Conservation (phyloP, 345 rosid species). For the Triadica sebifera region DNA sequence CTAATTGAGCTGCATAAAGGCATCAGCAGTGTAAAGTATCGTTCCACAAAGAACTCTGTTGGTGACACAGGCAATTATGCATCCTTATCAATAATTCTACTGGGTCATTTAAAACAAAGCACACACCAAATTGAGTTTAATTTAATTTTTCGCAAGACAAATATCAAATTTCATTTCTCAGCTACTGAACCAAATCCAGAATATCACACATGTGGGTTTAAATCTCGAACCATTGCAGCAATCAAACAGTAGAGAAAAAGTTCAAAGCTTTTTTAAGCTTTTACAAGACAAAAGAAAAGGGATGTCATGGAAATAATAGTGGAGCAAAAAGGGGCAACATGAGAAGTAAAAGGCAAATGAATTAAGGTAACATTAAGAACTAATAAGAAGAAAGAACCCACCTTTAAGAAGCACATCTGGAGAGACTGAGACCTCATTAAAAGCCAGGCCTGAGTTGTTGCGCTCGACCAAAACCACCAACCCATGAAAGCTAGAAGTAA, state of each 20-base stretch:
- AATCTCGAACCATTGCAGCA: neutral
- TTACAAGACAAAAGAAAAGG: constrained; percentile 23
- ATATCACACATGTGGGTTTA: neutral
- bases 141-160: neutral
- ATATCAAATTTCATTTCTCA: neutral
- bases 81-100: neutral
- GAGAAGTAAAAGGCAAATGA: constrained; percentile 16
- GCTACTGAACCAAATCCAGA: constrained; percentile 1
- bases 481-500: constrained; percentile 34
- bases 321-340: constrained; percentile 16
- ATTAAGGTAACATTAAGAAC: constrained; percentile 12
- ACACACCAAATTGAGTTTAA: neutral
- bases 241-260: constrained; percentile 21
- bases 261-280: constrained; percentile 11
- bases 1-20: too few species aligned
- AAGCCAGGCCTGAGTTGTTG: constrained; percentile 26
- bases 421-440: constrained; percentile 46
- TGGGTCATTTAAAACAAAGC: neutral
- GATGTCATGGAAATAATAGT: neutral
- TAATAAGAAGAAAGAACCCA: constrained; percentile 15
- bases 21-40: neutral
- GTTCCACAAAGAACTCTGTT: neutral
- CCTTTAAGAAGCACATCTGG: constrained; percentile 66
- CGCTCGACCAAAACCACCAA: constrained; percentile 37
- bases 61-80: neutral